Conservation (phyloP, 2,329 filamentous ascomycete genomes). For the Lachnellula hyalina region DNA sequence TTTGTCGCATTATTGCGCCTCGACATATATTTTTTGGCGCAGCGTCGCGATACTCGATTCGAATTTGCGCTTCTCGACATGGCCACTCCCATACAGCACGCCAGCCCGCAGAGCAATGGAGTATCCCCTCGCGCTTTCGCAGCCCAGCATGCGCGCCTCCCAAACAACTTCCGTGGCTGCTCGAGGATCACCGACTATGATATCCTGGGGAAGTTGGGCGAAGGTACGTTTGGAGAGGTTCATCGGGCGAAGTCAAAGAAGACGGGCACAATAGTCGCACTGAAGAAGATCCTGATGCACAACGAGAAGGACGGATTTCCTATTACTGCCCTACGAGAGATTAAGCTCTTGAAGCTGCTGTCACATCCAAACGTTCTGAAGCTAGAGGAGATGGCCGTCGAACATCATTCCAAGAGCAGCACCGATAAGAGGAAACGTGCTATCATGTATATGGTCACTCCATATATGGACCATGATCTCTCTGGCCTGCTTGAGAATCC, state of each 20-base stretch:
- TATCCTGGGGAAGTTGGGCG: conserved; percentile 76
- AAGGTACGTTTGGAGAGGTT: conserved; percentile 97
- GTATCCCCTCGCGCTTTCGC: conserved; percentile 53
- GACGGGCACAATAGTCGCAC: conserved; percentile 69
- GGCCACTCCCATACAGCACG: conserved; percentile 17
- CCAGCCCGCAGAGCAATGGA: conserved; percentile 21
- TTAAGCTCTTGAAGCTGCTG: conserved; percentile 94
- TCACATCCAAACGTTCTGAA: conserved; percentile 83
- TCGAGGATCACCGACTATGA: conserved; percentile 78
- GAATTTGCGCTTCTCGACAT: conserved; percentile 7
- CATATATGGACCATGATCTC: conserved; percentile 99
- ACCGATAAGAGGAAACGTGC: conserved; percentile 72
- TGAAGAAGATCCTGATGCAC: conserved; percentile 99
- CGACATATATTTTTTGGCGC: neutral
- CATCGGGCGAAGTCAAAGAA: conserved; percentile 79
- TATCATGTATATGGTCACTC: conserved; percentile 97
- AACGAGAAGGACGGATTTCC: conserved; percentile 99
- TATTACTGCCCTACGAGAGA: conserved; percentile 95
- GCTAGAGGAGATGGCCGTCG: conserved; percentile 94
- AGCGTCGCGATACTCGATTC: neutral
- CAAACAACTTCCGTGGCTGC: conserved; percentile 71
- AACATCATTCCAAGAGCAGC: conserved; percentile 50
- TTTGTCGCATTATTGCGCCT: neutral
- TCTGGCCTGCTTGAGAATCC: conserved; percentile 95
- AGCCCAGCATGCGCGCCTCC: conserved; percentile 43